phyloP scores from a whole-genome alignment of 768 basidiomycete species.

The Termitomyces sp. region DNA sequence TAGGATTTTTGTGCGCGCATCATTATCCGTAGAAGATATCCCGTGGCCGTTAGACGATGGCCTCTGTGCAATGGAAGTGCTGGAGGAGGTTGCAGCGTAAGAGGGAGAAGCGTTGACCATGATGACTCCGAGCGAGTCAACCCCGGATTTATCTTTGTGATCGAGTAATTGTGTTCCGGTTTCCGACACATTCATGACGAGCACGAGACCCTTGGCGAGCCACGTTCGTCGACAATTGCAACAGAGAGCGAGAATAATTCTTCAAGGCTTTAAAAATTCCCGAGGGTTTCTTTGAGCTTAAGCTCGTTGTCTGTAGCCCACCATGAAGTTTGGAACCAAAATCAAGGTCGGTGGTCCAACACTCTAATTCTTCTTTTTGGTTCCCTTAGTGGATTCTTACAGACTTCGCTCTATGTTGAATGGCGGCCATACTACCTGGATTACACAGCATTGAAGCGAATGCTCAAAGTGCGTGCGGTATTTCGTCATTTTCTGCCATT shows the following conservation, averaged over 20 bases:
- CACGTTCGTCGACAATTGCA: background rate
- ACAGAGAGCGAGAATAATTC: background rate
- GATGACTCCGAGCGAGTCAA: conserved; percentile 9
- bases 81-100: conserved; percentile 27
- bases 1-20: conserved; percentile 61
- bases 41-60: conserved; percentile 24
- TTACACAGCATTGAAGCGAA: conserved; percentile 85
- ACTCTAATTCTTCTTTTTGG: background rate
- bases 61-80: conserved; percentile 18
- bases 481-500: background rate
- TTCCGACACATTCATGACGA: background rate
- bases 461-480: conserved; percentile 61
- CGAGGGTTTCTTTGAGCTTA: background rate
- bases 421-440: conserved; percentile 90
- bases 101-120: conserved; percentile 21
- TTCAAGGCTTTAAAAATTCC: background rate
- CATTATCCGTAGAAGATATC: conserved; percentile 14
- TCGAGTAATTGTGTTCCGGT: background rate
- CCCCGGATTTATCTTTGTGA: background rate
- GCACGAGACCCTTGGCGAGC: background rate
- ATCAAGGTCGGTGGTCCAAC: conserved; percentile 32
- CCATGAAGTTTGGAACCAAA: conserved; percentile 81
- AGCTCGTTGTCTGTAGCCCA: background rate
- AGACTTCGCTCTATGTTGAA: conserved; percentile 85
- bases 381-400: background rate